A percentile compares a stretch with the other conserved stretches of the same genome.
phyloP scores from a whole-genome alignment of 2,329 filamentous ascomycete genomes.

The Microcera coccophila region DNA sequence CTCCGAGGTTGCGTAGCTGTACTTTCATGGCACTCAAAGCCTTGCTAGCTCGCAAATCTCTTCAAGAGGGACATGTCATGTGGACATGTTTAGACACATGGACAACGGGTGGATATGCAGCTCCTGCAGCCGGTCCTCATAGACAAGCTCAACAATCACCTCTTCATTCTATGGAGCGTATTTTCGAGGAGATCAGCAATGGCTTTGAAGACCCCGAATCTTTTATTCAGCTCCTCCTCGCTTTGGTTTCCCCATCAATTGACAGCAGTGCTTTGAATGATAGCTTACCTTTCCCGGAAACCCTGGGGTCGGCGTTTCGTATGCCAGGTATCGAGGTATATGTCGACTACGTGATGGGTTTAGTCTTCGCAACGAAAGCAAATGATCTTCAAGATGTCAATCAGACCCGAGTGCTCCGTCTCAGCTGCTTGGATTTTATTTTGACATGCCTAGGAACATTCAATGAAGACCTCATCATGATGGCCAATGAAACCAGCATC shows the following conservation, averaged over 20 bases:
- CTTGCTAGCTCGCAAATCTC: slow-evolving; percentile 69
- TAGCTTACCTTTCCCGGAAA: slow-evolving; percentile 79
- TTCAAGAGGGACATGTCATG: slow-evolving; percentile 64
- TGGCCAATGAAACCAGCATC: slow-evolving; percentile 75
- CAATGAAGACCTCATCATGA: slow-evolving; percentile 87
- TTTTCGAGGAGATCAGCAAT: slow-evolving; percentile 69
- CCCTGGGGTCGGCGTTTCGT: slow-evolving; percentile 71
- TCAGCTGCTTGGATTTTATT: slow-evolving; percentile 81
- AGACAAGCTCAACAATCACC: slow-evolving; percentile 34
- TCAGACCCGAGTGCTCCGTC: slow-evolving; percentile 69
- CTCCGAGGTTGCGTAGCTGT: slow-evolving; percentile 73
- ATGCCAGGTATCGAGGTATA: slow-evolving; percentile 84
- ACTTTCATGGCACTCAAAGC: slow-evolving; percentile 76
- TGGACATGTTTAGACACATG: slow-evolving; percentile 80
- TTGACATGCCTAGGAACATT: slow-evolving; percentile 76
- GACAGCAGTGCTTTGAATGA: slow-evolving; percentile 65
- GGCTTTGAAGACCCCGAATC: slow-evolving; percentile 83
- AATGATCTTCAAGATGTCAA: slow-evolving; percentile 62
- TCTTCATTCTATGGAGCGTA: slow-evolving; percentile 53
- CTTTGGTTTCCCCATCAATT: slow-evolving; percentile 64
- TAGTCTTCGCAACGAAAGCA: slow-evolving; percentile 66
- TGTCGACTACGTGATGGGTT: slow-evolving; percentile 82
- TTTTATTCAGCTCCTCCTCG: slow-evolving; percentile 73
- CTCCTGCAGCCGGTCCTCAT: slow-evolving; percentile 31
- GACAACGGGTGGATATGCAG: slow-evolving; percentile 59